Percentiles rank a stretch among this genome's conserved stretches.
phyloP scores from a whole-genome alignment of 805 yeast species.

The Pichia sporocuriosa region DNA sequence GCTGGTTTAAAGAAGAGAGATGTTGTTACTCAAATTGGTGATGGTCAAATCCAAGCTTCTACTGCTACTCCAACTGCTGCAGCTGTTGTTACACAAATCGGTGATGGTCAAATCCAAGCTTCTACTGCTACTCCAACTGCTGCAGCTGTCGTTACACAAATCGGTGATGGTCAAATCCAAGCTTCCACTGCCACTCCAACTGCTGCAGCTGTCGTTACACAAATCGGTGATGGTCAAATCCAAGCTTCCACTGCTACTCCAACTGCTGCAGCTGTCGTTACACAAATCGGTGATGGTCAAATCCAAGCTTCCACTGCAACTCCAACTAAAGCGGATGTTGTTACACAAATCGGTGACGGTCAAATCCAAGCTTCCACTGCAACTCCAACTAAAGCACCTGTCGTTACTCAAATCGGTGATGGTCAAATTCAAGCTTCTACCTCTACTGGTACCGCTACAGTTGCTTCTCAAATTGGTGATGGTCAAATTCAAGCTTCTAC shows the following conservation, averaged over 20 bases:
- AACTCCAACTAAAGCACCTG: slow-evolving; percentile 27
- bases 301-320: slow-evolving; percentile 41
- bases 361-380: slow-evolving; percentile 47
- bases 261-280: slow-evolving; percentile 33
- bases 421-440: slow-evolving; percentile 30
- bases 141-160: slow-evolving; percentile 42
- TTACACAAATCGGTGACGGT: slow-evolving; percentile 35
- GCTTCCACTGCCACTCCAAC: slow-evolving; percentile 34
- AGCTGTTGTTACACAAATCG: slow-evolving; percentile 37
- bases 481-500: slow-evolving; percentile 46
- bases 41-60: slow-evolving; percentile 53
- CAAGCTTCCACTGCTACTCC: slow-evolving; percentile 33
- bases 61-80: slow-evolving; percentile 32
- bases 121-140: slow-evolving; percentile 30
- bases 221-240: slow-evolving; percentile 45
- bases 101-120: slow-evolving; percentile 29
- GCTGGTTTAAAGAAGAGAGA: slow-evolving; percentile 15
- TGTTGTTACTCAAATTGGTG: slow-evolving; percentile 26
- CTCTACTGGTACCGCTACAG: slow-evolving; percentile 24
- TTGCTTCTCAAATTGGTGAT: slow-evolving; percentile 28
- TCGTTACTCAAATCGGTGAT: slow-evolving; percentile 36
- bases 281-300: slow-evolving; percentile 59
- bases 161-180: slow-evolving; percentile 58
- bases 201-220: slow-evolving; percentile 21
- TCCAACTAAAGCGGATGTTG: slow-evolving; percentile 22